Percentiles rank a stretch among this genome's conserved stretches.
phyloP scores from a whole-genome alignment of 139 green algal genomes.

The Chlamydomonas schloesseri region DNA sequence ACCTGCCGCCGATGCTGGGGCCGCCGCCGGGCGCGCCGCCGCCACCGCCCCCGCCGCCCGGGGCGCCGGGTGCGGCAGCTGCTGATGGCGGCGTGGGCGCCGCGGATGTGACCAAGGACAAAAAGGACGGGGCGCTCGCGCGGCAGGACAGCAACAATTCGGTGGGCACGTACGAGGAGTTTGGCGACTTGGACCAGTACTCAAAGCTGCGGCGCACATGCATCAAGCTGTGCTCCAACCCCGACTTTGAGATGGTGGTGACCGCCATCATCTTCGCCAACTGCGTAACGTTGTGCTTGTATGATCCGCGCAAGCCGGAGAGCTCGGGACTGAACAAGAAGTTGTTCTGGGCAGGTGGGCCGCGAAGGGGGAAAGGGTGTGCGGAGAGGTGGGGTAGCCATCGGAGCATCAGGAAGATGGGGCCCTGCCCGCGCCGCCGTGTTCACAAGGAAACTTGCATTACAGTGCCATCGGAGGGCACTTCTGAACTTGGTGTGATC shows the following conservation, averaged over 20 bases:
- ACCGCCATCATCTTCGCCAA: conserved; percentile 82
- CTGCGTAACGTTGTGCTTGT: conserved; percentile 77
- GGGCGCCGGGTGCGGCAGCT: too few relatives aligned
- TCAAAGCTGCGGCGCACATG: not conserved
- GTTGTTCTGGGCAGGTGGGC: conserved; percentile 65
- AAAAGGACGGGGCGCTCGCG: not conserved
- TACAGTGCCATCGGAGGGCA: too few relatives aligned
- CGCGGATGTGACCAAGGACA: not conserved
- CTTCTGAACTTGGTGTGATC: too few relatives aligned
- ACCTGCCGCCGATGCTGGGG: not conserved
- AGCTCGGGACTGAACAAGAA: conserved; percentile 53
- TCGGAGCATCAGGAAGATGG: too few relatives aligned
- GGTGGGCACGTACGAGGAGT: conserved; percentile 8
- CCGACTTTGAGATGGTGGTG: conserved; percentile 78
- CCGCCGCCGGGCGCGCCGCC: too few relatives aligned
- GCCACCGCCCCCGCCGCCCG: too few relatives aligned
- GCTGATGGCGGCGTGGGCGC: too few relatives aligned
- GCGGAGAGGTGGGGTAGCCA: too few relatives aligned
- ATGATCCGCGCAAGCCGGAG: conserved; percentile 63
- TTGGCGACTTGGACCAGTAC: conserved; percentile 22
- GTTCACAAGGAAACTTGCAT: too few relatives aligned
- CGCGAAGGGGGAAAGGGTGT: not conserved
- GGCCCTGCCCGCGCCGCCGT: too few relatives aligned
- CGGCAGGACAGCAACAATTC: not conserved
- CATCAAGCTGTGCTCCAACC: conserved; percentile 54